Evolutionary conservation across 177 flowering plant genomes (phyloP).

Genomic region (Vitis hybrid): DNA sequence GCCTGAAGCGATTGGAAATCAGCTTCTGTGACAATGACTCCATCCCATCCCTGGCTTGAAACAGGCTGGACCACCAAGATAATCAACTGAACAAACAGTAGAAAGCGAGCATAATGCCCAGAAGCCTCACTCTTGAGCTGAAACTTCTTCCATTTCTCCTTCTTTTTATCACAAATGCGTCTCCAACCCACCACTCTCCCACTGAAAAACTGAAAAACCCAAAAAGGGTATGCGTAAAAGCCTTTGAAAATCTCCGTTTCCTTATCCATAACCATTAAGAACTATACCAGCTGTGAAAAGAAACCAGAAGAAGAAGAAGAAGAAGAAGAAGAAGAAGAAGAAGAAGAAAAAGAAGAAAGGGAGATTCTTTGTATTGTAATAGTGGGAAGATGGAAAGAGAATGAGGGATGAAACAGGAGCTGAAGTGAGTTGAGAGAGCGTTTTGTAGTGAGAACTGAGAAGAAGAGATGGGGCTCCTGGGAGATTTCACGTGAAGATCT

Average conservation of each 20-base stretch:
- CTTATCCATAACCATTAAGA: constrained; percentile 3
- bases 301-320: background rate
- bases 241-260: background rate
- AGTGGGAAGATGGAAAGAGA: background rate
- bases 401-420: constrained; percentile 5
- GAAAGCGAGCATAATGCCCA: background rate
- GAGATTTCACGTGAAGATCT: constrained; percentile 21
- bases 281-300: background rate
- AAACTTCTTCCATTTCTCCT: constrained; percentile 12
- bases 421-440: constrained; percentile 5
- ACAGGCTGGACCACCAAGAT: background rate
- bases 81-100: background rate
- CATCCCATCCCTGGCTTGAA: constrained; percentile 36
- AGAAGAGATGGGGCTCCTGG: constrained; percentile 13
- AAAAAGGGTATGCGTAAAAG: constrained; percentile 8
- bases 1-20: constrained; percentile 73
- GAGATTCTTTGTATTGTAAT: background rate
- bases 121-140: background rate
- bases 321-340: constrained; percentile 1
- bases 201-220: constrained; percentile 1
- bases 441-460: constrained; percentile 13
- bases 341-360: background rate
- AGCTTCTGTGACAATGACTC: constrained; percentile 50
- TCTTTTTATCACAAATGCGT: constrained; percentile 8
- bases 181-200: background rate